These are phyloP conservation scores for Podospora pseudocomata DNA, from an alignment of 495 filamentous ascomycete genomes.

Conservation along the genomic window DNA sequence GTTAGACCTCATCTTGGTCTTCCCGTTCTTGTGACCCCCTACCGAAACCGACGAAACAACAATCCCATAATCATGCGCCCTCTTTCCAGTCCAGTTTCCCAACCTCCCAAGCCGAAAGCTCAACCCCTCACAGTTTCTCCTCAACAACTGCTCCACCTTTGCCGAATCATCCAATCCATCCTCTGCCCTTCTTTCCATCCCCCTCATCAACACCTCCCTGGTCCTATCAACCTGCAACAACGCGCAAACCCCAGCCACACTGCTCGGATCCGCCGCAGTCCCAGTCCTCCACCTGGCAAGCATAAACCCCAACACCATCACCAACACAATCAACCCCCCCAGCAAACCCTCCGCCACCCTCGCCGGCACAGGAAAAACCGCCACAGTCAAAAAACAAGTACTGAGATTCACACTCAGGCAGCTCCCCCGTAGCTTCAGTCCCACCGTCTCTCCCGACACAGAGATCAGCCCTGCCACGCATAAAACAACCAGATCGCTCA, in stretches of 20 bases:
- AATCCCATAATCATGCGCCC: conserved; percentile 3
- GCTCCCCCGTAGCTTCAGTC: conserved; percentile 10
- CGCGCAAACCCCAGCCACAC: conserved; percentile 8
- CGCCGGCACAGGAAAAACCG: conserved; percentile 13
- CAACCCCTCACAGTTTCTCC: background rate
- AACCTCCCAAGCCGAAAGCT: background rate
- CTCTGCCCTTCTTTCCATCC: background rate
- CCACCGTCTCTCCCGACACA: conserved; percentile 11
- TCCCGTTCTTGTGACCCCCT: background rate
- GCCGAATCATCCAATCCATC: no score
- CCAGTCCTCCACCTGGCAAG: background rate
- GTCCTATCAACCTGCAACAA: conserved; percentile 1
- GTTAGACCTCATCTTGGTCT: background rate
- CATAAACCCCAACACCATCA: background rate
- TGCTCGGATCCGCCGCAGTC: conserved; percentile 1
- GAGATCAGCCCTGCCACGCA: conserved; percentile 6
- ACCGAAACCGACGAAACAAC: background rate
- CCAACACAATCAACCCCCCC: conserved; percentile 5
- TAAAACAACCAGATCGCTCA: background rate
- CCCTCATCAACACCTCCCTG: background rate
- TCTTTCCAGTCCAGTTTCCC: background rate
- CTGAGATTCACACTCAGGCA: conserved; percentile 6
- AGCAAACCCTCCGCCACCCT: conserved; percentile 12
- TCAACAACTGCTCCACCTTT: background rate
- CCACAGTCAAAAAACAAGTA: conserved; percentile 11